Conservation (phyloP, 2,329 filamentous ascomycete genomes). For the Emergomyces pasteurianus region DNA sequence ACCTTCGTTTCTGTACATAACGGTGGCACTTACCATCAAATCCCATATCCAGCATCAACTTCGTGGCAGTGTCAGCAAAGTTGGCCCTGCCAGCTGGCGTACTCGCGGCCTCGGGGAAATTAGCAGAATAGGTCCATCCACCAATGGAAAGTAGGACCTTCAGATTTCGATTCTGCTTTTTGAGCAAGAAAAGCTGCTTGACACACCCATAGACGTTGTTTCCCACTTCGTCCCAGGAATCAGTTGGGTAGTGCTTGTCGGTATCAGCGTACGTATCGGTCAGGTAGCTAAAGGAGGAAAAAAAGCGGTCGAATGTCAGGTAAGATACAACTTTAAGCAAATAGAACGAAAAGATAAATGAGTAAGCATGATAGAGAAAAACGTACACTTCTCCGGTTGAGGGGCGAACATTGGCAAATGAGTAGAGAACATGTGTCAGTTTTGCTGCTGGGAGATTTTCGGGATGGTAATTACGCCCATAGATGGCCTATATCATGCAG, state of each 20-base stretch:
- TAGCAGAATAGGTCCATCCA: conserved; percentile 69
- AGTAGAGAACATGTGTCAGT: conserved; percentile 79
- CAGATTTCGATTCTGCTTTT: conserved; percentile 61
- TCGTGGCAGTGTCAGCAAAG: conserved; percentile 62
- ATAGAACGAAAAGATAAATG: background rate
- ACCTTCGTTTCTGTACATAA: background rate
- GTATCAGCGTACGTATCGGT: conserved; percentile 58
- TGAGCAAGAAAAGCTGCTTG: conserved; percentile 65
- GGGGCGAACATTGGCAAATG: conserved; percentile 73
- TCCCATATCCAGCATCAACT: conserved; percentile 66
- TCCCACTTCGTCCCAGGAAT: conserved; percentile 57
- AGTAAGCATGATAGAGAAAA: background rate
- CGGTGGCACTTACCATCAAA: conserved; percentile 40
- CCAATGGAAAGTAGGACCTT: conserved; percentile 75
- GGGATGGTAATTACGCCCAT: conserved; percentile 68
- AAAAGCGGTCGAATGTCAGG: background rate
- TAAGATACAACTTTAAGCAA: background rate
- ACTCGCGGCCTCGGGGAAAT: conserved; percentile 61
- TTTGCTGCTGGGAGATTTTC: conserved; percentile 69
- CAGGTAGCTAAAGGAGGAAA: conserved; percentile 33
- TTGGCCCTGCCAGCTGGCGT: conserved; percentile 47
- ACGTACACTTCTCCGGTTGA: conserved; percentile 65
- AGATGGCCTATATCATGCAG: conserved; percentile 51
- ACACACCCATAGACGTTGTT: conserved; percentile 64
- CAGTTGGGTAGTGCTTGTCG: conserved; percentile 56